These are phyloP conservation scores for Penicillium griseofulvum DNA, from an alignment of 2,329 filamentous ascomycete species.

Conservation along the genomic window DNA sequence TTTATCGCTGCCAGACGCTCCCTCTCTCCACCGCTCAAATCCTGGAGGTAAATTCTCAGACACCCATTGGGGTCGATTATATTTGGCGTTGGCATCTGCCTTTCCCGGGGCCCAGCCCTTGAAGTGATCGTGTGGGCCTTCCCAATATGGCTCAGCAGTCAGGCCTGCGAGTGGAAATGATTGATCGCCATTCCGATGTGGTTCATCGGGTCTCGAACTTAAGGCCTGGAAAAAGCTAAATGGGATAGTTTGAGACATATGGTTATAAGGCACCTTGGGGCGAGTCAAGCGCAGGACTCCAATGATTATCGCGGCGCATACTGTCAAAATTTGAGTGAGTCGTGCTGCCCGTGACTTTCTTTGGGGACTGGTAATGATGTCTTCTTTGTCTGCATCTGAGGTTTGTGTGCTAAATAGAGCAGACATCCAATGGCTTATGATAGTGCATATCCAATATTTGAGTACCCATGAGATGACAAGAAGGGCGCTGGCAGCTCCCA, in stretches of 20 bases:
- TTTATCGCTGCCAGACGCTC: background rate
- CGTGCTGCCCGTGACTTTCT: background rate
- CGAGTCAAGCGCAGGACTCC: slow-evolving; percentile 22
- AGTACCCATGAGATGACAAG: slow-evolving; percentile 22
- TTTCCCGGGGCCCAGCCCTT: slow-evolving; percentile 31
- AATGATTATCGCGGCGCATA: slow-evolving; percentile 9
- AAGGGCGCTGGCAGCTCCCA: slow-evolving; percentile 19
- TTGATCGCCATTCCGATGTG: slow-evolving; percentile 7
- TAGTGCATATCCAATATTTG: slow-evolving; percentile 18
- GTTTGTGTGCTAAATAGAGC: slow-evolving; percentile 15
- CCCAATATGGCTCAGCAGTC: slow-evolving; percentile 28
- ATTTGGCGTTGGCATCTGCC: slow-evolving; percentile 6
- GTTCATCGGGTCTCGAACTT: background rate
- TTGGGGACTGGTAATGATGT: slow-evolving; percentile 8
- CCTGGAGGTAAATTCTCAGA: slow-evolving; percentile 24
- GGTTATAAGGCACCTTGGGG: slow-evolving; percentile 30
- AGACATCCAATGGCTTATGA: slow-evolving; percentile 24
- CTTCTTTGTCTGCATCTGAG: slow-evolving; percentile 15
- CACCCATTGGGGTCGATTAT: slow-evolving; percentile 21
- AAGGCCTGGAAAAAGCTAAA: slow-evolving; percentile 26
- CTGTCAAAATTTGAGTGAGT: slow-evolving; percentile 19
- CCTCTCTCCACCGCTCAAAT: slow-evolving; percentile 25
- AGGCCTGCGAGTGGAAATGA: slow-evolving; percentile 28
- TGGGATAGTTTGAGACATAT: slow-evolving; percentile 32
- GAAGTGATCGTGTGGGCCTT: slow-evolving; percentile 25